Evolutionary conservation across 257 asterid genomes (phyloP).

Genomic region (Solanum sitiens): DNA sequence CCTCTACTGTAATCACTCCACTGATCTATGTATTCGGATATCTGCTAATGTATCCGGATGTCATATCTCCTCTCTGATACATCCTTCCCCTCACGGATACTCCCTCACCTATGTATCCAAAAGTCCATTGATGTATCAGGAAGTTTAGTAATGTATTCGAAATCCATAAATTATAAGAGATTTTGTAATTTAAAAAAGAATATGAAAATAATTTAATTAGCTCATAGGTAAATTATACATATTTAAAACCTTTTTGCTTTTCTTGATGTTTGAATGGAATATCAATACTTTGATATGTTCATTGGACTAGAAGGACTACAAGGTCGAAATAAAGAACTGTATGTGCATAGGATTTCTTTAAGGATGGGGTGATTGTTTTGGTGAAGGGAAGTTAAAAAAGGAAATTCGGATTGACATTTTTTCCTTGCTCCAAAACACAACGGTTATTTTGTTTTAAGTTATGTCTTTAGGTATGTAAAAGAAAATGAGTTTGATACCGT

Average conservation of each 20-base stretch:
- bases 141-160: too few relatives aligned
- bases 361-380: slow-evolving; percentile 66
- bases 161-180: too few relatives aligned
- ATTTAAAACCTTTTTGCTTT: background rate
- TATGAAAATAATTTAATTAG: too few relatives aligned
- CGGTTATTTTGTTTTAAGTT: slow-evolving; percentile 75
- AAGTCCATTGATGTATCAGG: too few relatives aligned
- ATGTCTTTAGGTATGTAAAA: slow-evolving; percentile 57
- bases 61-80: too few relatives aligned
- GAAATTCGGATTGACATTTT: slow-evolving; percentile 70
- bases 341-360: slow-evolving; percentile 69
- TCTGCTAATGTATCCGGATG: too few relatives aligned
- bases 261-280: slow-evolving; percentile 34
- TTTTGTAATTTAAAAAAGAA: too few relatives aligned
- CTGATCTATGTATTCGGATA: too few relatives aligned
- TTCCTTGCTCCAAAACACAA: slow-evolving; percentile 90
- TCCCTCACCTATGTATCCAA: too few relatives aligned
- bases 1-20: too few relatives aligned
- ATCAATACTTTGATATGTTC: slow-evolving; percentile 69
- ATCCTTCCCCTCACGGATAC: too few relatives aligned
- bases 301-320: slow-evolving; percentile 74
- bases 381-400: slow-evolving; percentile 72
- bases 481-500: slow-evolving; percentile 39
- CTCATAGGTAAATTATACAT: background rate
- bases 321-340: slow-evolving; percentile 84